Percentiles rank a stretch among this genome's conserved stretches.
Evolutionary conservation across 306 rosid species (phyloP).

Genomic region (Trifolium pratense): DNA sequence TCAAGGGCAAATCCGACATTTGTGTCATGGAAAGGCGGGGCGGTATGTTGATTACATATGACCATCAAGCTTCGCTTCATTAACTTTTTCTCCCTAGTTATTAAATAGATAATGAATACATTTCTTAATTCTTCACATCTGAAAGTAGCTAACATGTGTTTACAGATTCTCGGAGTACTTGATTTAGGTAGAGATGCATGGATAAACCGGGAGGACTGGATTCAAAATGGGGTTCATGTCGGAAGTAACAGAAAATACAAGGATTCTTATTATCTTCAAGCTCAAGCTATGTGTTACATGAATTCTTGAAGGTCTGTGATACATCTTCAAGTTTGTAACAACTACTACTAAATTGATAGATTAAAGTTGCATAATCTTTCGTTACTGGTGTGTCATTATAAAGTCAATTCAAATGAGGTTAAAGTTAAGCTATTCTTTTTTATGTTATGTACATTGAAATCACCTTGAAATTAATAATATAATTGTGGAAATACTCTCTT

Average conservation of each 20-base stretch:
- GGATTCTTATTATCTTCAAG: slow-evolving; percentile 89
- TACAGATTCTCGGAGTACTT: slow-evolving; percentile 86
- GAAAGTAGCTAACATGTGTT: not conserved
- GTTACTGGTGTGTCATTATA: not conserved
- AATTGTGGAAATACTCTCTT: not conserved
- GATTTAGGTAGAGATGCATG: slow-evolving; percentile 90
- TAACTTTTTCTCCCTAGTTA: slow-evolving; percentile 25
- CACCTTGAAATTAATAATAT: not conserved
- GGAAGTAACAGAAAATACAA: slow-evolving; percentile 87
- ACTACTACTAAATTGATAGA: not conserved
- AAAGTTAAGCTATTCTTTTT: no score
- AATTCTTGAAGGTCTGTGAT: slow-evolving; percentile 55
- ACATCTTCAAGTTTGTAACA: not conserved
- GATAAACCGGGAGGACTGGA: slow-evolving; percentile 90
- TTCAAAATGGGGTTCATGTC: slow-evolving; percentile 65
- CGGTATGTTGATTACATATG: slow-evolving; percentile 62
- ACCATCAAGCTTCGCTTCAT: slow-evolving; percentile 1
- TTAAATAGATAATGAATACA: slow-evolving; percentile 8
- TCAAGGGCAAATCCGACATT: slow-evolving; percentile 77
- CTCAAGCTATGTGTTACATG: slow-evolving; percentile 93
- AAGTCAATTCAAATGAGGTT: not conserved
- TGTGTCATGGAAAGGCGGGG: slow-evolving; percentile 96
- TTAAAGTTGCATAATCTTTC: not conserved
- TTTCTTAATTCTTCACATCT: not conserved
- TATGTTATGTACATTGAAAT: not conserved